Conservation (phyloP, 495 filamentous ascomycete species). For the Penicillium canescens region DNA sequence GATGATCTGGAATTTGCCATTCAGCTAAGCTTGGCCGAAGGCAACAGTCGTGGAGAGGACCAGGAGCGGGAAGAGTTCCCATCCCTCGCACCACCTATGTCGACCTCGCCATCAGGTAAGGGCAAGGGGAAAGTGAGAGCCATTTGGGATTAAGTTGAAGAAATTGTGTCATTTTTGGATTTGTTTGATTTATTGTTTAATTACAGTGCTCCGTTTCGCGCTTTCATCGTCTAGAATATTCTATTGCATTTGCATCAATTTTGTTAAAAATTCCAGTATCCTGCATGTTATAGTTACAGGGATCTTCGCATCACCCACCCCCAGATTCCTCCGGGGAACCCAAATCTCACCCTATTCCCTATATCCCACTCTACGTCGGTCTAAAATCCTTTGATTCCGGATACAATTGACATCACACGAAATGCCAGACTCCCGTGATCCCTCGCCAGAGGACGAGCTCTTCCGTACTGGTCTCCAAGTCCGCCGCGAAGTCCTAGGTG, state of each 20-base stretch:
- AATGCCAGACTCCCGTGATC: neutral
- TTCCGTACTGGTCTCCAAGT: neutral
- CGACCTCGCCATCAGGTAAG: conserved; percentile 39
- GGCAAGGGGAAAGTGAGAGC: conserved; percentile 48
- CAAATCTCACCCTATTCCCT: neutral
- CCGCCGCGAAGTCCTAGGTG: neutral
- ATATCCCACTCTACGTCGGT: neutral
- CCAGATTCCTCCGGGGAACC: no score
- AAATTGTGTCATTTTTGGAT: conserved; percentile 1
- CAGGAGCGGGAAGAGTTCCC: conserved; percentile 59
- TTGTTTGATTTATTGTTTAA: neutral
- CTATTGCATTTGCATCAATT: no score
- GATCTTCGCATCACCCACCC: no score
- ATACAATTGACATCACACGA: neutral
- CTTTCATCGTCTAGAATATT: neutral
- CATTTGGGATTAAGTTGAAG: conserved; percentile 22
- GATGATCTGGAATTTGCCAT: conserved; percentile 84
- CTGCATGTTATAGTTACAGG: no score
- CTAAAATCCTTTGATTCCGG: no score
- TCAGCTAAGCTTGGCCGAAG: conserved; percentile 80
- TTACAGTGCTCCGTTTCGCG: neutral
- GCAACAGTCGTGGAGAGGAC: conserved; percentile 51
- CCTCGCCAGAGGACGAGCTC: neutral
- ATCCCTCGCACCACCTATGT: conserved; percentile 46
- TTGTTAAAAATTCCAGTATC: no score